Percentiles rank a stretch among this genome's conserved stretches.
Conservation (phyloP, 495 filamentous ascomycete genomes). For the Penicillium cataractarum region DNA sequence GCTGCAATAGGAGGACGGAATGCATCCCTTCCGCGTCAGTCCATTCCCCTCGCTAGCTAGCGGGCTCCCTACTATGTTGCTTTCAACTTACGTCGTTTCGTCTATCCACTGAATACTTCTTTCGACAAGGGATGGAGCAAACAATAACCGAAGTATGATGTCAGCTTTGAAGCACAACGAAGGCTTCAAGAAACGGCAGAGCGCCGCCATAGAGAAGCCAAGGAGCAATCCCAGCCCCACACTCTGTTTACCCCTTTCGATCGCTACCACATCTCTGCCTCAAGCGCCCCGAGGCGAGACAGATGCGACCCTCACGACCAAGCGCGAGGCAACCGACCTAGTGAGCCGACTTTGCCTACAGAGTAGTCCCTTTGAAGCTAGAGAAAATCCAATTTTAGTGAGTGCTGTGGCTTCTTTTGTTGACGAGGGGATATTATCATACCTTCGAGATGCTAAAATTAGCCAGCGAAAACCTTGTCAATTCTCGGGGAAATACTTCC, state of each 20-base stretch:
- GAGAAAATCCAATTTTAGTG: slow-evolving; percentile 5
- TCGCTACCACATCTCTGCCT: slow-evolving; percentile 27
- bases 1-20: neutral
- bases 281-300: slow-evolving; percentile 31
- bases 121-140: slow-evolving; percentile 26
- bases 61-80: slow-evolving; percentile 4
- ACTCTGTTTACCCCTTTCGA: slow-evolving; percentile 28
- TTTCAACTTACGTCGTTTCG: slow-evolving; percentile 15
- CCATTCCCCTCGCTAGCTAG: neutral
- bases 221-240: slow-evolving; percentile 25
- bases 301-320: slow-evolving; percentile 29
- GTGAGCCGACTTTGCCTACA: slow-evolving; percentile 31
- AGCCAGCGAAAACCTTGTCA: slow-evolving; percentile 7
- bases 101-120: slow-evolving; percentile 21
- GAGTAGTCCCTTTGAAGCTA: slow-evolving; percentile 1
- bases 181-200: slow-evolving; percentile 19
- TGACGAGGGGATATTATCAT: slow-evolving; percentile 10
- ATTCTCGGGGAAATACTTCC: slow-evolving; percentile 9
- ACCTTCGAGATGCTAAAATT: slow-evolving; percentile 7
- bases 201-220: slow-evolving; percentile 17
- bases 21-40: neutral
- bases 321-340: slow-evolving; percentile 25
- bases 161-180: slow-evolving; percentile 28
- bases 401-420: slow-evolving; percentile 1
- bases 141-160: slow-evolving; percentile 30